These are phyloP conservation scores for Wallacemonas sp. DNA, from an alignment of 208 protist genomes.

Conservation along the genomic window DNA sequence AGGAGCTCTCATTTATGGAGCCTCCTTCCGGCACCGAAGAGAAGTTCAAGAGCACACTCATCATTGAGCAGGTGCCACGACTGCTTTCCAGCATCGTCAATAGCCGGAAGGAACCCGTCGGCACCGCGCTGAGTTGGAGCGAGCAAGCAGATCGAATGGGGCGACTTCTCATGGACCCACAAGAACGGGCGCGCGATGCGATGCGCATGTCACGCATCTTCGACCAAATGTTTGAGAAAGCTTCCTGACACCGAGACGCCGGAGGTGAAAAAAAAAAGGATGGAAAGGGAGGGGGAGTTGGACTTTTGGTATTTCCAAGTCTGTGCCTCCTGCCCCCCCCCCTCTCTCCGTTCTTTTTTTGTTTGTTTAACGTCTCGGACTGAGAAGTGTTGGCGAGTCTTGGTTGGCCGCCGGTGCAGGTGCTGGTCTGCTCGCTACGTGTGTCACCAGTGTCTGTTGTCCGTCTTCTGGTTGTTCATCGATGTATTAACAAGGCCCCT, in stretches of 20 bases:
- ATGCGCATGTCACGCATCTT: slow-evolving; percentile 76
- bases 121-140: slow-evolving; percentile 20
- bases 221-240: slow-evolving; percentile 68
- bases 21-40: slow-evolving; percentile 86
- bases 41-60: slow-evolving; percentile 81
- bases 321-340: too few species aligned
- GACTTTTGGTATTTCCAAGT: too few species aligned
- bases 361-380: too few species aligned
- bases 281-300: too few species aligned
- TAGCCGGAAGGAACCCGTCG: slow-evolving; percentile 9
- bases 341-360: too few species aligned
- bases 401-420: too few species aligned
- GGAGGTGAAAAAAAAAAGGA: too few species aligned
- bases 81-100: slow-evolving; percentile 64
- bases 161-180: slow-evolving; percentile 41
- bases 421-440: too few species aligned
- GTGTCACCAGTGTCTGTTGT: too few species aligned
- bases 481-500: too few species aligned
- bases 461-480: too few species aligned
- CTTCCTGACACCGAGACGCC: background rate
- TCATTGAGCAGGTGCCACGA: slow-evolving; percentile 88
- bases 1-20: slow-evolving; percentile 89
- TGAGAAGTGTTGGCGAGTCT: too few species aligned
- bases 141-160: slow-evolving; percentile 25
- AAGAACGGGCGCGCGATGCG: slow-evolving; percentile 52